Conservation (phyloP, 345 rosid species). For the Sonneratia caseolaris region DNA sequence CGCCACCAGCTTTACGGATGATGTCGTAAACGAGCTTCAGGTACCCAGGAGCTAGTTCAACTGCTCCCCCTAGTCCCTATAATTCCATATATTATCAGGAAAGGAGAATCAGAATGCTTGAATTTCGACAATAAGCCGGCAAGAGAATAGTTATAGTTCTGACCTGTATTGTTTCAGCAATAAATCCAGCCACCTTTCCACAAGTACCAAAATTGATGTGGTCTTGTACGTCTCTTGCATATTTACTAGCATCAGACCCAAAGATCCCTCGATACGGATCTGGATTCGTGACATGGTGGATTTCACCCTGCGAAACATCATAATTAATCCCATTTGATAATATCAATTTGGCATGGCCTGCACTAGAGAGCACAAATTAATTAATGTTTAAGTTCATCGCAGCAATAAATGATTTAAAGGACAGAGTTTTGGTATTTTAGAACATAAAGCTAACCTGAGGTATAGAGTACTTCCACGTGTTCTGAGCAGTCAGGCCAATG, state of each 20-base stretch:
- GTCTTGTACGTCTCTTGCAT: constrained; percentile 85
- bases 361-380: not conserved
- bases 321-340: not conserved
- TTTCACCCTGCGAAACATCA: constrained; percentile 54
- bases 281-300: constrained; percentile 84
- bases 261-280: constrained; percentile 79
- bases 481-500: constrained; percentile 76
- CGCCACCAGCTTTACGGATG: constrained; percentile 77
- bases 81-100: not conserved
- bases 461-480: constrained; percentile 88
- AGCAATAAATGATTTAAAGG: not conserved
- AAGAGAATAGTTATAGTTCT: constrained; percentile 4
- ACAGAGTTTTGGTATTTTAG: not conserved
- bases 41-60: constrained; percentile 93
- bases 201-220: constrained; percentile 85
- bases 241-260: constrained; percentile 70
- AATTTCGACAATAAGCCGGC: not conserved
- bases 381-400: not conserved
- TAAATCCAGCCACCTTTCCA: constrained; percentile 88
- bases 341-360: not conserved
- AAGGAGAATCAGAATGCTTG: not conserved
- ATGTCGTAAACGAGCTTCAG: constrained; percentile 67
- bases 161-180: constrained; percentile 93
- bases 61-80: constrained; percentile 94
- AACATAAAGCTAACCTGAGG: constrained; percentile 55